Conservation (phyloP, 1,284 basidiomycete genomes). For the Apiotrichum akiyoshidainum region DNA sequence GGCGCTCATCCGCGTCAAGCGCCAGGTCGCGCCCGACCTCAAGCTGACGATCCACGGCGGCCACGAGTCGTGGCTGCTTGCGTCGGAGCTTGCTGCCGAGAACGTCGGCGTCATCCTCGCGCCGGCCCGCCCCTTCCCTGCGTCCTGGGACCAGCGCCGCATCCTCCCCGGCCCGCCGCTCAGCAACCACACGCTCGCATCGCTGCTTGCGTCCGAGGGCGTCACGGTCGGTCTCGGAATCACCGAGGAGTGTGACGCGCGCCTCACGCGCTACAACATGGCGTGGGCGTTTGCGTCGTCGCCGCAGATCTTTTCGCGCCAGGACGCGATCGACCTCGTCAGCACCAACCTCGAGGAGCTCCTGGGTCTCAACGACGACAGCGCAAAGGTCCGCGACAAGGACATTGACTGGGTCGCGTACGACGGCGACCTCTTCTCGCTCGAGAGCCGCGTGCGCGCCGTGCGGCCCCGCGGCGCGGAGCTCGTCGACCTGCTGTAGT, state of each 20-base stretch:
- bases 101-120: slow-evolving; percentile 70
- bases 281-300: slow-evolving; percentile 59
- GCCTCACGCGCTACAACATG: slow-evolving; percentile 67
- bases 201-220: slow-evolving; percentile 61
- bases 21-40: slow-evolving; percentile 59
- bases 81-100: slow-evolving; percentile 65
- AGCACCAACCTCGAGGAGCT: slow-evolving; percentile 64
- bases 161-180: slow-evolving; percentile 73
- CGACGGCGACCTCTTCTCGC: slow-evolving; percentile 49
- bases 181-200: slow-evolving; percentile 63
- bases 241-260: slow-evolving; percentile 60
- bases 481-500: slow-evolving; percentile 32
- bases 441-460: slow-evolving; percentile 37
- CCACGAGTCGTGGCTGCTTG: slow-evolving; percentile 64
- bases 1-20: slow-evolving; percentile 67
- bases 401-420: slow-evolving; percentile 64
- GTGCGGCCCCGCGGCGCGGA: slow-evolving; percentile 26
- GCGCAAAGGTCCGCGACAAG: neutral
- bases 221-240: slow-evolving; percentile 73
- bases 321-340: slow-evolving; percentile 60
- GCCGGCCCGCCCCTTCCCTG: slow-evolving; percentile 61
- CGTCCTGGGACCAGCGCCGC: slow-evolving; percentile 65
- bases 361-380: slow-evolving; percentile 56
- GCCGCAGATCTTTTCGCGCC: slow-evolving; percentile 55
- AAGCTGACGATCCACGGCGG: slow-evolving; percentile 63